phyloP scores from a whole-genome alignment of 2,329 filamentous ascomycete species.

The Thelonectria olida region DNA sequence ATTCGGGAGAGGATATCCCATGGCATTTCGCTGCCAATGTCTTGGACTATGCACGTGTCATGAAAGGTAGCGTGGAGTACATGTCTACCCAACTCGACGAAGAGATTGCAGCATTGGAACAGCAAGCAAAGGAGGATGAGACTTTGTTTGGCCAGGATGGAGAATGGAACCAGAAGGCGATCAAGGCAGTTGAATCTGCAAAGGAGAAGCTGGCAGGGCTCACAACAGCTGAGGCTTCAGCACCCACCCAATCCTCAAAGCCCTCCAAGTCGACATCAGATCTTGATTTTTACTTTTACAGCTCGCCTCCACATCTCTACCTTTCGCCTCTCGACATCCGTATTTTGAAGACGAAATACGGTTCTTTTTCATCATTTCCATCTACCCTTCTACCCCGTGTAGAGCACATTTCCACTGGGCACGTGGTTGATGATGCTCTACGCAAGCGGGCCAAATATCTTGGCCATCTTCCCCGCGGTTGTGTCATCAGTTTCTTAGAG shows the following conservation, averaged over 20 bases:
- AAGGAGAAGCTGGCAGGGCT: constrained; percentile 75
- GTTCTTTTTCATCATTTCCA: constrained; percentile 82
- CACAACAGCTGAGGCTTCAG: constrained; percentile 31
- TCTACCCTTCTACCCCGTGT: constrained; percentile 87
- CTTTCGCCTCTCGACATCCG: constrained; percentile 91
- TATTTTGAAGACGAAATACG: constrained; percentile 89
- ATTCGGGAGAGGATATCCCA: constrained; percentile 79
- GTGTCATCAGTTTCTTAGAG: constrained; percentile 88
- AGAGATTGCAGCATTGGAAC: constrained; percentile 78
- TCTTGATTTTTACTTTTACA: constrained; percentile 84
- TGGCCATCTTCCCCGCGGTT: constrained; percentile 87
- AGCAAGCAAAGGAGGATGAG: constrained; percentile 89
- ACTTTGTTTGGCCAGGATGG: constrained; percentile 89
- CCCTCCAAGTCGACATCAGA: constrained; percentile 44
- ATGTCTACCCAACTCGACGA: constrained; percentile 82
- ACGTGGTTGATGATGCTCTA: constrained; percentile 85
- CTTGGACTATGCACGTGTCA: constrained; percentile 91
- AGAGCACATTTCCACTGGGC: constrained; percentile 88
- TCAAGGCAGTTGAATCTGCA: constrained; percentile 75
- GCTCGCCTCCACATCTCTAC: constrained; percentile 86
- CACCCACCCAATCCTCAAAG: constrained; percentile 21
- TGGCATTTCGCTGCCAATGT: constrained; percentile 97
- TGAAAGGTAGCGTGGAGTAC: constrained; percentile 92
- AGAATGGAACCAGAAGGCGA: constrained; percentile 90
- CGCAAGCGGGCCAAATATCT: constrained; percentile 88